Base-by-base conservation (phyloP, 1,284 basidiomycete genomes). In the Cerioporus squamosus region DNA sequence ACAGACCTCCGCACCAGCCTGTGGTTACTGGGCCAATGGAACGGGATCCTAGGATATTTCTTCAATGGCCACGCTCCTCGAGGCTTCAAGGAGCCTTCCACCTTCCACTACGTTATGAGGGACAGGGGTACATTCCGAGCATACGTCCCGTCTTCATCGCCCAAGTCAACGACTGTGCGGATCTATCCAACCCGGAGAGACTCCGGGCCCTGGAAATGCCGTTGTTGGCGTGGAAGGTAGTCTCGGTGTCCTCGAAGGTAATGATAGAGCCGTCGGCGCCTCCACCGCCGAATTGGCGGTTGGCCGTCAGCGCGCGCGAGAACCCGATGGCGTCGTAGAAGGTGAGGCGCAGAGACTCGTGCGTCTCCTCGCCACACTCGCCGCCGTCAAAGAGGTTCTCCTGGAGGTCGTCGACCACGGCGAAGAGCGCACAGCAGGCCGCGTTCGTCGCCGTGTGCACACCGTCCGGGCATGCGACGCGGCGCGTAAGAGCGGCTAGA, bases 351-450 rank as follows among this genome's bases (percentile, higher is more conserved):
- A 45, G 51, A 78, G 77, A 72, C 56, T 78, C 77, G 61, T 77
- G 79, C 24, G 75, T 77, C 51, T 78, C 75, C 69, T 79, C 76
- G 50, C 75, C 76, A 58, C 79, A 80, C 57, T 76, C 62, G 22
- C 71, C 75, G 52, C 70, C 70, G 33, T 79, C 76, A 65, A 80
- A 78, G 5, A 80, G 61, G 57, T 75, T 77, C 23, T 62, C 51
- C 62, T 80, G 78, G 29, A 80, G 59, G 59, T 78, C 74, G 17
- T 75, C 70, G 18, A 73, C 50, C 44, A 79, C 62, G n/a, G 74
- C 66, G 71, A 77, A 77, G 60, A 78, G 70, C n/a, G 64, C 62
- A 54, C 77, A 79, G 62, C 77, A 79, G 10, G 75, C 76, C 17
- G 63, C 72, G 55, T 79, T 75, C 5, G 70, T 67, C 17, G 70